Conservation (phyloP, 768 basidiomycete species). For the Psilocybe tampanensis region DNA sequence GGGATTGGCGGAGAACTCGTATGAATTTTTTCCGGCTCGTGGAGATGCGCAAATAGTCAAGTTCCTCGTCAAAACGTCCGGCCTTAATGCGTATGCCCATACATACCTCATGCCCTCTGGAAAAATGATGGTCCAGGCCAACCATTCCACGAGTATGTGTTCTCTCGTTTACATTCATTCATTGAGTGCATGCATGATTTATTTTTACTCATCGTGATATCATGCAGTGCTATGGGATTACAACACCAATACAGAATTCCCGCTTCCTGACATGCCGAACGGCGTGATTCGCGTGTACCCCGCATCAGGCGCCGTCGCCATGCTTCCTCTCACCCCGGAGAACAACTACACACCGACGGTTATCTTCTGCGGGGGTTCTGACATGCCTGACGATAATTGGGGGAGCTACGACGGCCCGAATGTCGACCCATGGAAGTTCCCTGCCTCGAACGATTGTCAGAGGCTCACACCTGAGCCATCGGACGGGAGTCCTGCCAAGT, state of each 20-base stretch:
- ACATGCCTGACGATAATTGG: constrained; percentile 71
- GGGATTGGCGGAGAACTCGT: constrained; percentile 79
- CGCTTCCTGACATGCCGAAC: constrained; percentile 73
- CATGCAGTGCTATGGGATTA: constrained; percentile 34
- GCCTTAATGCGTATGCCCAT: constrained; percentile 77
- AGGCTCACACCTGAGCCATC: constrained; percentile 84
- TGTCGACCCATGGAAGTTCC: constrained; percentile 72
- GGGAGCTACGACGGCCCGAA: constrained; percentile 76
- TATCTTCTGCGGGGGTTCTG: constrained; percentile 89
- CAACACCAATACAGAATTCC: constrained; percentile 54
- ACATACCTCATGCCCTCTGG: constrained; percentile 76
- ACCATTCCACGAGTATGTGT: constrained; percentile 69
- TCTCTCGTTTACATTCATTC: constrained; percentile 4
- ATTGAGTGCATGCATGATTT: neutral
- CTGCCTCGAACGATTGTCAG: constrained; percentile 74
- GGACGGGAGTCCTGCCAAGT: constrained; percentile 60
- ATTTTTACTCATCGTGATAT: neutral
- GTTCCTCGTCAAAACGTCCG: constrained; percentile 72
- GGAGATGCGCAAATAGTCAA: constrained; percentile 51
- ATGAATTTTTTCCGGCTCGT: constrained; percentile 78
- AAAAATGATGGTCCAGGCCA: constrained; percentile 81
- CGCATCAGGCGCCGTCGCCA: constrained; percentile 83
- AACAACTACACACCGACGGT: constrained; percentile 88
- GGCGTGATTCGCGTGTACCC: constrained; percentile 84
- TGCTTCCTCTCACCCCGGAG: constrained; percentile 88